Evolutionary conservation across 23 red algal species (phyloP), one percentile per base, ranked within the genome.

Genomic region (Gracilaria domingensis): DNA sequence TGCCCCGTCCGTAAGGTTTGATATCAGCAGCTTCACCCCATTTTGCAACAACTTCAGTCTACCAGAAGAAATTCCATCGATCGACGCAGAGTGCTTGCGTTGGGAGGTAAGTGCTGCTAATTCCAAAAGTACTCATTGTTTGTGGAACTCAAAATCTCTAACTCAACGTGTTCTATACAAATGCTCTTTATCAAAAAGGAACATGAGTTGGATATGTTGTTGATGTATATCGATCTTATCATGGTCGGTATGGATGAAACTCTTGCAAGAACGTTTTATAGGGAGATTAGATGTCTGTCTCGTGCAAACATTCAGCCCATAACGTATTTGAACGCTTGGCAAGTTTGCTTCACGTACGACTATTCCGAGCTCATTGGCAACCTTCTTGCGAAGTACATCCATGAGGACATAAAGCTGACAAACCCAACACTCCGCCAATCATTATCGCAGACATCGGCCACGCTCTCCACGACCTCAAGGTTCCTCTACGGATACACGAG

Each of bases 281-380:
- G 71, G 37, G 74, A 90, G 58, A 71, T 90, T 16, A 50, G 87
- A 42, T 90, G 87, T 81, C 75, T 90, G 16, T 77, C 66, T 54
- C 71, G 87, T 70, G 76, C 53, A 81, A 90, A 90, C 51, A 81
- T 90, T 74, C 45, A 67, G 32, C 74, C 73, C 37, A 38, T 69
- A 37, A 42, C 87, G 45, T 39, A 66, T 33, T 62, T 70, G 49
- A 90, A 67, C 36, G 64, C 75, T 64, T 90, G 87, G 87, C 54
- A 90, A 62, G 87, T 90, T 29, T 90, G 87, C 76, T 90, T 90
- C 76, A 79, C 87, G 34, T 90, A 90, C 74, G 87, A 90, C 59
- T 90, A 81, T 45, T 90, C 87, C 12, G 87, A 90, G 74, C 51
- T 81, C 36, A 74, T 90, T 66, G 87, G 87, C 20, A 80, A 80